Evolutionary conservation across 2,329 filamentous ascomycete genomes (phyloP), one percentile per base, ranked within the genome.

Genomic region (Aspergillus fumigatiaffinis): DNA sequence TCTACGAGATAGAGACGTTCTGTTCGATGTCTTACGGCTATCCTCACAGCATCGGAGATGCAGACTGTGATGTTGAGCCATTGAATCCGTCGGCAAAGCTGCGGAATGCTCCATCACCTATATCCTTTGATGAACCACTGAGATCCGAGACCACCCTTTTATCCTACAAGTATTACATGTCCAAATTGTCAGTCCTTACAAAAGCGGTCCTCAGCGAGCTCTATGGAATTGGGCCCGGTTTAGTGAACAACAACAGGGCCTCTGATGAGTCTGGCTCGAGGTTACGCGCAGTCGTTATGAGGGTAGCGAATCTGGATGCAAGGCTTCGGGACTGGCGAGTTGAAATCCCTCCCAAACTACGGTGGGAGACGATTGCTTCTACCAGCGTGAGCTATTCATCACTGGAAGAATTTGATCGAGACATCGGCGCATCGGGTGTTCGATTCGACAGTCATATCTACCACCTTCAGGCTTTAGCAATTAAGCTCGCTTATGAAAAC

Each of bases 21-120:
- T 76, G 72, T 53, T 76, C 74, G 0, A 76, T 77, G 67, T 64
- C 73, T 0, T 77, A 76, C 41, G 74, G 75, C 1, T 76, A 73
- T 46, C 74, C 74, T 3, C 63, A 63, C 20, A 64, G 66, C 5
- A 74, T 76, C 14, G 59, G 59, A 0, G 73, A 73, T 35, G 55
- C 49, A 0, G 73, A 76, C 53, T 75, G 68, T 14, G 66, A 70
- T 25, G 65, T 73, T 0, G 67, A 69, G 7, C 54, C 62, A 0
- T 52, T 74, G 6, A 63, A 73, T 32, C 68, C 73, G 38, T 49
- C 61, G 2, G 62, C 61, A 3, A 67, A 59, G 5, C 53, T 38
- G 1, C 53, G 50, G 3, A 20, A 5, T 12, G 46, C 32, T 0
- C 60, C 58, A 35, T 60, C 63, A 0, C 56, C 62, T 2, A n/a